Percentiles rank a stretch among this genome's conserved stretches.
Evolutionary conservation across 2,329 filamentous ascomycete species (phyloP).

Genomic region (Hysterium pulicare): DNA sequence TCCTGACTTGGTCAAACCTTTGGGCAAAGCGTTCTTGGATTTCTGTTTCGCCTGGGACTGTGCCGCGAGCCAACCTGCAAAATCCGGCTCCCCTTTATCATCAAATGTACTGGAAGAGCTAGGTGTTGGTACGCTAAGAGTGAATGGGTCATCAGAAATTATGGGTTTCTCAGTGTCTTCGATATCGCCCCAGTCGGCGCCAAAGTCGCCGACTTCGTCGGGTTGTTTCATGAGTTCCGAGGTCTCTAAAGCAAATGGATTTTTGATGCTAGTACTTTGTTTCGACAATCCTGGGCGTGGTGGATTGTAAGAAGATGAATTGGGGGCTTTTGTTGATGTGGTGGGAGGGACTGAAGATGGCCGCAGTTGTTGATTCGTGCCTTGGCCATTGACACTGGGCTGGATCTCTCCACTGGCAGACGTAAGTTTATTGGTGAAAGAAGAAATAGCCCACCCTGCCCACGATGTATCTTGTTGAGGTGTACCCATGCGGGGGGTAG

Average conservation of each 20-base stretch:
- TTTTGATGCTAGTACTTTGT: constrained; percentile 14
- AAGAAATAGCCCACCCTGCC: constrained; percentile 98
- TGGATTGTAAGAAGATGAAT: constrained; percentile 41
- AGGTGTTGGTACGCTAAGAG: constrained; percentile 27
- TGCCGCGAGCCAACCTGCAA: constrained; percentile 90
- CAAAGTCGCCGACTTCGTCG: constrained; percentile 55
- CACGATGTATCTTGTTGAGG: constrained; percentile 69
- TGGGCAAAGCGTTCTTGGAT: constrained; percentile 69
- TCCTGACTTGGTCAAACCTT: constrained; percentile 68
- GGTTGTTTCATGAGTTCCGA: constrained; percentile 51
- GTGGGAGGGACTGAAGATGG: constrained; percentile 49
- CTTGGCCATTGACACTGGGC: constrained; percentile 43
- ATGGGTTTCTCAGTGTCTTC: constrained; percentile 51
- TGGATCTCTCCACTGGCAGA: constrained; percentile 84
- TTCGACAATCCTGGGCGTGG: constrained; percentile 26
- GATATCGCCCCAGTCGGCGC: constrained; percentile 72
- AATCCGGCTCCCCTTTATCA: constrained; percentile 87
- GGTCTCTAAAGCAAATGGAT: constrained; percentile 24
- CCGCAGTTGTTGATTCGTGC: constrained; percentile 44
- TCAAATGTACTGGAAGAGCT: constrained; percentile 59
- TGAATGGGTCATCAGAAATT: constrained; percentile 39
- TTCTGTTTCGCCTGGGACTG: constrained; percentile 71
- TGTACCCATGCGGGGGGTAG: constrained; percentile 72
- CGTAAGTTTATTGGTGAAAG: constrained; percentile 92
- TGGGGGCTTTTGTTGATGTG: constrained; percentile 43